A percentile compares a stretch with the other conserved stretches of the same genome.
phyloP scores from a whole-genome alignment of 768 basidiomycete genomes.

The Suillus bovinus region DNA sequence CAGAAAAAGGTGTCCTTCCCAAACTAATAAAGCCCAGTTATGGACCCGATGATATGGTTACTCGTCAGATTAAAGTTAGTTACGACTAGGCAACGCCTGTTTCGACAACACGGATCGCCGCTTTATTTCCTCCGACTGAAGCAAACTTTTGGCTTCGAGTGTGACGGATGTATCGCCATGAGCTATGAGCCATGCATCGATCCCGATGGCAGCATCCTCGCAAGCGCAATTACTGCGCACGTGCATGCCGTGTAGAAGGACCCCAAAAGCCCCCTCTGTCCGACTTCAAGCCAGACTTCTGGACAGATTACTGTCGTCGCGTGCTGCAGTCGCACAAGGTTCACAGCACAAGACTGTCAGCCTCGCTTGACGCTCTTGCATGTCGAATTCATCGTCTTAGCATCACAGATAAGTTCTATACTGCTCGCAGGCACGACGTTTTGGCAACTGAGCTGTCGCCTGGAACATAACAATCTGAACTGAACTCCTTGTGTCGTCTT shows the following conservation, averaged over 20 bases:
- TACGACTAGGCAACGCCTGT: background rate
- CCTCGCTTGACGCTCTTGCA: background rate
- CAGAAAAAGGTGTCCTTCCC: background rate
- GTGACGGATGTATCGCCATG: background rate
- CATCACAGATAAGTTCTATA: background rate
- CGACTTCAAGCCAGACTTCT: background rate
- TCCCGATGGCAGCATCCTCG: background rate
- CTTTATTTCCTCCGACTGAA: background rate
- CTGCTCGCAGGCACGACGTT: background rate
- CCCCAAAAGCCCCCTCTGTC: background rate
- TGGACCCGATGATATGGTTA: background rate
- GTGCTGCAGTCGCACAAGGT: background rate
- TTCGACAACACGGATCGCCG: no score
- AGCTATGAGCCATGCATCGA: background rate
- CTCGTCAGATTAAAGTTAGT: background rate
- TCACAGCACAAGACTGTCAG: background rate
- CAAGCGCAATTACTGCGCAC: background rate
- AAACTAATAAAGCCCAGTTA: background rate
- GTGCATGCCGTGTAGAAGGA: background rate
- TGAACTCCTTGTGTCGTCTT: background rate
- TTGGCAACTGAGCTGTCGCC: background rate
- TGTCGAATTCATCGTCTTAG: background rate
- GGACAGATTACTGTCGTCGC: background rate
- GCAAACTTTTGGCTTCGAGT: background rate
- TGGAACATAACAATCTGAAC: background rate